Evolutionary conservation across 805 yeast genomes (phyloP), one percentile per base, ranked within the genome.

Genomic region (Komagataella populi): DNA sequence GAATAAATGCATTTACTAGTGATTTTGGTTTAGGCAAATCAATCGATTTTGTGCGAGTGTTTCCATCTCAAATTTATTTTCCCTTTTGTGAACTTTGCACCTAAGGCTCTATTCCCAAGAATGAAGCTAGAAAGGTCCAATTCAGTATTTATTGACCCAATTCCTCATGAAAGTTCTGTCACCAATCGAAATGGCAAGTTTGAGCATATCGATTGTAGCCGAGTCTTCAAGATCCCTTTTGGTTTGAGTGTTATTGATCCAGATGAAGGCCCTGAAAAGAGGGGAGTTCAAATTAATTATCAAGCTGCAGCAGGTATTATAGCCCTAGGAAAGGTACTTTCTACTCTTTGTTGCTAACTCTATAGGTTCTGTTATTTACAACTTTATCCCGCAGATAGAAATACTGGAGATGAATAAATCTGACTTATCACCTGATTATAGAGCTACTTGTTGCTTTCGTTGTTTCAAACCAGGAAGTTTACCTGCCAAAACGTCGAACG

Each of bases 361-460:
- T 30, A 30, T 30, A 30, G 39, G 14, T 8, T 8, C 39, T 30
- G 39, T 30, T 10, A 30, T 30, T 8, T 30, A 30, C 39, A 30
- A 30, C 54, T 56, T 44, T 50, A 50, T 22, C 23, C 52, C 43
- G 54, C 56, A 45, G 47, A 52, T 6, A 46, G 48, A 30, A 14
- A 12, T 16, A 23, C 51, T 8, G 14, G 48, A 46, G 47, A 23
- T 58, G 59, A 49, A 51, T 48, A 16, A 53, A 55, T 17, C 51
- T 60, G 50, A 59, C 62, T 16, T 57, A 60, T 3, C 64, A 61
- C 43, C 52, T 30, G 39, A 30, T 14, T 30, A 30, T 30, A 30
- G 39, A 10, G 39, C 39, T 14, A 30, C 39, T 10, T 30, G 39
- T 10, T 30, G 39, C 8, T 30, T 30, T 30, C 39, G 39, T 30